Percentiles rank a stretch among this genome's conserved stretches.
These are phyloP conservation scores for Chrysanthemum seticuspe DNA, from an alignment of 129 eudicot genomes.

Conservation along the genomic window DNA sequence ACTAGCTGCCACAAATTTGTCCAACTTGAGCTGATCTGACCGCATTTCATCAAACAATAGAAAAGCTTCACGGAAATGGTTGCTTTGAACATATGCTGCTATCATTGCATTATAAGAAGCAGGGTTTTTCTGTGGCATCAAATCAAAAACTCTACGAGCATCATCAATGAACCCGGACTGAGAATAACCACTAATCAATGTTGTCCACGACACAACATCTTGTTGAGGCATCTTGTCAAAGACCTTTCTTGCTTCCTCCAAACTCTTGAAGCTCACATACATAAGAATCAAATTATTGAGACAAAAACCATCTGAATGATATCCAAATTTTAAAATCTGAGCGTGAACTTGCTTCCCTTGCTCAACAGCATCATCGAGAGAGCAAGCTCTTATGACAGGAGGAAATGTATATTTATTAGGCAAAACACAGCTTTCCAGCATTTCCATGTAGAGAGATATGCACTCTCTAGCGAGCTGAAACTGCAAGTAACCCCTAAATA, in stretches of 20 bases:
- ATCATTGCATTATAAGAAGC: slow-evolving; percentile 64
- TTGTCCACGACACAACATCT: slow-evolving; percentile 54
- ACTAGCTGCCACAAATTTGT: slow-evolving; percentile 73
- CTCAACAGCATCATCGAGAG: slow-evolving; percentile 33
- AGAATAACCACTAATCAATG: slow-evolving; percentile 59
- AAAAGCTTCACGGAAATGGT: slow-evolving; percentile 55
- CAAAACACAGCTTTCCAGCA: slow-evolving; percentile 33
- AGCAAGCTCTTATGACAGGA: slow-evolving; percentile 46
- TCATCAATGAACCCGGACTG: slow-evolving; percentile 42
- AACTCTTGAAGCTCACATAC: slow-evolving; percentile 45
- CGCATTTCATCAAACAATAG: slow-evolving; percentile 45
- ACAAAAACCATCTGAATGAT: slow-evolving; percentile 40
- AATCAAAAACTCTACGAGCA: slow-evolving; percentile 46
- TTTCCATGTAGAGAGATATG: slow-evolving; percentile 40
- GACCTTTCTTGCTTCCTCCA: slow-evolving; percentile 52
- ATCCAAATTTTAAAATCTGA: slow-evolving; percentile 50
- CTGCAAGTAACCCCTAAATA: slow-evolving; percentile 48
- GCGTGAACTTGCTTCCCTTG: slow-evolving; percentile 54
- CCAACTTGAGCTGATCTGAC: slow-evolving; percentile 31
- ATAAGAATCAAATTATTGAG: slow-evolving; percentile 57
- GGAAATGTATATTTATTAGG: slow-evolving; percentile 63
- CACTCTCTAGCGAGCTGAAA: slow-evolving; percentile 33
- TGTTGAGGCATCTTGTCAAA: slow-evolving; percentile 46
- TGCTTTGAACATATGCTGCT: slow-evolving; percentile 47
- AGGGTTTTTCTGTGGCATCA: slow-evolving; percentile 44